Percentiles rank a stretch among this genome's conserved stretches.
phyloP scores from a whole-genome alignment of 345 rosid species.

The Noccaea bulbosa region DNA sequence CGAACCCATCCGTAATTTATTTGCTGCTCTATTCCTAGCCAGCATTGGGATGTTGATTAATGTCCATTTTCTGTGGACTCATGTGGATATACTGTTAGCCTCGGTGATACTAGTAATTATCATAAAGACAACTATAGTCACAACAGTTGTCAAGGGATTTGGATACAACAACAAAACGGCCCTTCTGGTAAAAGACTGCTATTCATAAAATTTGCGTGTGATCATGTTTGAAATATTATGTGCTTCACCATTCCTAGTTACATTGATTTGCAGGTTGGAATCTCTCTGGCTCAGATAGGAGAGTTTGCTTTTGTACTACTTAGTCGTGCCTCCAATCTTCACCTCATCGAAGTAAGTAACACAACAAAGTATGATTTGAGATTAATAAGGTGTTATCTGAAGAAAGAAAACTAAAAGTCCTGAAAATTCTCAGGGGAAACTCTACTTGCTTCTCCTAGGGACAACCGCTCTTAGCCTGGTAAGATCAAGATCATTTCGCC shows the following conservation, averaged over 20 bases:
- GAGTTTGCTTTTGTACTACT: slow-evolving; percentile 91
- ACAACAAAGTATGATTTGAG: not conserved
- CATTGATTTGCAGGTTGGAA: slow-evolving; percentile 40
- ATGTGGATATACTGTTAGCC: slow-evolving; percentile 83
- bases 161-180: slow-evolving; percentile 86
- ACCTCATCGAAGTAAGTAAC: slow-evolving; percentile 75
- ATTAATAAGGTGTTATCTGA: slow-evolving; percentile 4
- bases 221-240: not conserved
- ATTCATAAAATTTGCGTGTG: not conserved
- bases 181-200: slow-evolving; percentile 58
- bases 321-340: slow-evolving; percentile 92
- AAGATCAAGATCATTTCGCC: slow-evolving; percentile 30
- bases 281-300: slow-evolving; percentile 88
- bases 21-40: slow-evolving; percentile 92
- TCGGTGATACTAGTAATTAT: slow-evolving; percentile 79
- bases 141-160: slow-evolving; percentile 78
- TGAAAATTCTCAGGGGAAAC: slow-evolving; percentile 58
- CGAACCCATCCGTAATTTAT: slow-evolving; percentile 87
- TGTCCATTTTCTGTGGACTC: slow-evolving; percentile 88
- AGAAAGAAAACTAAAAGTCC: slow-evolving; percentile 13
- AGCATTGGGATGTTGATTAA: slow-evolving; percentile 90
- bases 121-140: slow-evolving; percentile 66
- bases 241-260: not conserved
- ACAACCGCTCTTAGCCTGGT: slow-evolving; percentile 91
- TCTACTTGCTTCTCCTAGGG: slow-evolving; percentile 82